Conservation (phyloP, 2,329 filamentous ascomycete species). For the Penicillium verrucosum region DNA sequence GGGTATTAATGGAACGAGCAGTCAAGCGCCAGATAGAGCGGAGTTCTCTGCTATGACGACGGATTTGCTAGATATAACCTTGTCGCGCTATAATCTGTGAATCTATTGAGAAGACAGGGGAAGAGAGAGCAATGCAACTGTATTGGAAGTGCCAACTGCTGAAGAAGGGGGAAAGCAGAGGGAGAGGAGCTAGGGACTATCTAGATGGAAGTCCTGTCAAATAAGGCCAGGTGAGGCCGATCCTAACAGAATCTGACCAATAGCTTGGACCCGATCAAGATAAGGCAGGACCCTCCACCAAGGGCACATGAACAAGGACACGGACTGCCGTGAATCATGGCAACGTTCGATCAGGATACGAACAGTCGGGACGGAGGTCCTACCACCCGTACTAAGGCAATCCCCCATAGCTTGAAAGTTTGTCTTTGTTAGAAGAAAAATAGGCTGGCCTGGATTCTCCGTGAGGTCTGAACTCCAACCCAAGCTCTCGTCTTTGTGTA, state of each 20-base stretch:
- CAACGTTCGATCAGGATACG: conserved; percentile 55
- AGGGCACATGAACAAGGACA: conserved; percentile 62
- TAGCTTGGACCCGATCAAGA: neutral
- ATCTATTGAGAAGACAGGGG: no score
- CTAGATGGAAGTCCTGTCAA: no score
- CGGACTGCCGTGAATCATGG: conserved; percentile 59
- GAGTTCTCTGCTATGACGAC: neutral
- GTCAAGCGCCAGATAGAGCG: conserved; percentile 36
- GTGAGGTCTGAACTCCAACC: no score
- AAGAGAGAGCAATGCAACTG: no score
- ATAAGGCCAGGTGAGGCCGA: no score
- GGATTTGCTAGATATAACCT: neutral
- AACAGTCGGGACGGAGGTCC: conserved; percentile 57
- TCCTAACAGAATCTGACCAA: neutral
- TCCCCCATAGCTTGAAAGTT: conserved; percentile 47
- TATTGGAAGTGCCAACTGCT: no score
- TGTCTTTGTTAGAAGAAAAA: neutral
- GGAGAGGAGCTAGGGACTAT: no score
- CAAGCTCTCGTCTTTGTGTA: no score
- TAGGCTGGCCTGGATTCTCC: neutral
- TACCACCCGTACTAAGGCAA: conserved; percentile 59
- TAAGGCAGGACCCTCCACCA: neutral
- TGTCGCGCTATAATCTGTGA: neutral
- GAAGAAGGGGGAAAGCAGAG: no score
- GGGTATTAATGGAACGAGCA: conserved; percentile 53